phyloP scores from a whole-genome alignment of 495 filamentous ascomycete genomes.

The Xylaria venustula region DNA sequence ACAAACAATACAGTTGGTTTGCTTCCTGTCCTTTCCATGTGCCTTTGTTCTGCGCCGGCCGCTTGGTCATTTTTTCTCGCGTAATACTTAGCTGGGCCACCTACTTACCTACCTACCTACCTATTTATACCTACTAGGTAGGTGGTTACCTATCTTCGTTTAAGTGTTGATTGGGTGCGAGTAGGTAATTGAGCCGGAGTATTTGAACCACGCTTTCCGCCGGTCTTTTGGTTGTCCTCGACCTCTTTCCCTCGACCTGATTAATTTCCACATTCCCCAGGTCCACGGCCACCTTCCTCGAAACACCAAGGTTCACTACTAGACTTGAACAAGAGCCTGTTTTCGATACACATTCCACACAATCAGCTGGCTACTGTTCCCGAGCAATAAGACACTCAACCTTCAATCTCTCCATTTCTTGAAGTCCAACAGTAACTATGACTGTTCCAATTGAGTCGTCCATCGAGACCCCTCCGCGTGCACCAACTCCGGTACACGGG shows the following conservation, averaged over 20 bases:
- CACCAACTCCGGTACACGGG: conserved; percentile 45
- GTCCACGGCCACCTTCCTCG: too few relatives aligned
- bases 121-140: background rate
- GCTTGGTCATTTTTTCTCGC: conserved; percentile 9
- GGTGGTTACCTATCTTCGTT: background rate
- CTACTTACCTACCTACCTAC: background rate
- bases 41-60: background rate
- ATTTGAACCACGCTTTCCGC: background rate
- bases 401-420: background rate
- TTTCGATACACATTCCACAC: too few relatives aligned
- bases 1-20: background rate
- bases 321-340: too few relatives aligned
- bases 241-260: background rate
- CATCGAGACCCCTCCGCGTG: conserved; percentile 43
- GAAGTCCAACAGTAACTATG: conserved; percentile 24
- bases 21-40: background rate
- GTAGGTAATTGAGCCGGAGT: too few relatives aligned
- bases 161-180: too few relatives aligned
- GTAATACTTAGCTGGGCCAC: conserved; percentile 16
- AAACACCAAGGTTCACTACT: too few relatives aligned
- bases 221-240: background rate
- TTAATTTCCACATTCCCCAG: too few relatives aligned
- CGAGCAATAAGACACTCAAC: background rate
- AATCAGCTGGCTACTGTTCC: too few relatives aligned
- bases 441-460: conserved; percentile 38